Evolutionary conservation across 441 rosid species (phyloP).

Genomic region (Populus hybrid): DNA sequence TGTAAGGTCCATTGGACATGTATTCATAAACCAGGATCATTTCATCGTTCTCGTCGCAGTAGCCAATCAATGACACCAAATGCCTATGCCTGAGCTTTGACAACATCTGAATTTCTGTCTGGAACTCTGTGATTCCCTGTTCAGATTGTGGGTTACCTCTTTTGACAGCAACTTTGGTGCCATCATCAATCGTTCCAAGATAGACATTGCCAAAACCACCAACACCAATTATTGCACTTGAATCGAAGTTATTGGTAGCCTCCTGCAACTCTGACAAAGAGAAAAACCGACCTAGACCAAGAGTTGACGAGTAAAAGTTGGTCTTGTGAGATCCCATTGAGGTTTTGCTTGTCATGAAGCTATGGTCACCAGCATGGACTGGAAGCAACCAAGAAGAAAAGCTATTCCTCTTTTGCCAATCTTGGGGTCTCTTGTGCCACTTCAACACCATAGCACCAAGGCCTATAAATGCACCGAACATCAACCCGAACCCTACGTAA

Average conservation of each 20-base stretch:
- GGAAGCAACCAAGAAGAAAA: constrained; percentile 95
- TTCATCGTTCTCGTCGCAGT: constrained; percentile 76
- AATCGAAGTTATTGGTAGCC: constrained; percentile 71
- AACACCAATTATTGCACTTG: constrained; percentile 65
- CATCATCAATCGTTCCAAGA: constrained; percentile 59
- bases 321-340: constrained; percentile 54
- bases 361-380: constrained; percentile 59
- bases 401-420: constrained; percentile 85
- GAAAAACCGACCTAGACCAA: constrained; percentile 77
- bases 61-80: constrained; percentile 83
- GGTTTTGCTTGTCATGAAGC: constrained; percentile 66
- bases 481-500: constrained; percentile 83
- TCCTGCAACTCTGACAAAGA: constrained; percentile 70
- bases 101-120: constrained; percentile 89
- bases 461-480: constrained; percentile 93
- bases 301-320: constrained; percentile 50
- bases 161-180: constrained; percentile 83
- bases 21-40: constrained; percentile 91
- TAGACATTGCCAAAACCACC: constrained; percentile 94
- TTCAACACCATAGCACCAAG: constrained; percentile 90
- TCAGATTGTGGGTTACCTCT: constrained; percentile 93
- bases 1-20: constrained; percentile 85
- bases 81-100: constrained; percentile 91
- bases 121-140: constrained; percentile 83
- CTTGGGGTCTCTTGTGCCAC: constrained; percentile 90